phyloP scores from a whole-genome alignment of 495 filamentous ascomycete genomes.

The Jackrogersella minutella region DNA sequence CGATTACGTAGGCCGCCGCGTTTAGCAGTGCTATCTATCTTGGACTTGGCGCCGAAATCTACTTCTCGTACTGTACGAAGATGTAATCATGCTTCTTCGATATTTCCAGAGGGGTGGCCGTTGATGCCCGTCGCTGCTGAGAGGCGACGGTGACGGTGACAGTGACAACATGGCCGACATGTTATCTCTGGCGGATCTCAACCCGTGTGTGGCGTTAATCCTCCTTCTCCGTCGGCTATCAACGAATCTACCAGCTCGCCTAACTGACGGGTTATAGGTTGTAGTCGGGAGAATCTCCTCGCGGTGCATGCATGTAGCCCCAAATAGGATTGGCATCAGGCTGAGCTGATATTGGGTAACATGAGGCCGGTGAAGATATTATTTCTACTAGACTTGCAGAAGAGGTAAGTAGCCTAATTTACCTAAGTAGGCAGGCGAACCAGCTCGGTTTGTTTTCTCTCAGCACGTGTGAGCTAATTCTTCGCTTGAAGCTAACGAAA shows the following conservation, averaged over 20 bases:
- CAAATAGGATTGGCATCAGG: constrained; percentile 9
- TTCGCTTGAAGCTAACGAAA: constrained; percentile 14
- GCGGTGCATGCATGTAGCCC: constrained; percentile 21
- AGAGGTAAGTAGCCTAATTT: not conserved
- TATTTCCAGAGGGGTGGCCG: constrained; percentile 16
- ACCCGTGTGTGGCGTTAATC: not conserved
- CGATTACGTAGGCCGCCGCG: constrained; percentile 28
- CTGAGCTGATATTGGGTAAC: constrained; percentile 18
- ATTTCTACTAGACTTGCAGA: not conserved
- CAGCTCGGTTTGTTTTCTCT: constrained; percentile 21
- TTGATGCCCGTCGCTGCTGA: not conserved
- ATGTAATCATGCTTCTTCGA: constrained; percentile 33
- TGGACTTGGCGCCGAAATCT: constrained; percentile 4
- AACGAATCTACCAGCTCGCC: constrained; percentile 20
- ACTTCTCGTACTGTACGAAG: constrained; percentile 28
- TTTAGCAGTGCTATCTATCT: constrained; percentile 33
- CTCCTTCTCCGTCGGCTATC: not conserved
- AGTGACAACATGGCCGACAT: not conserved
- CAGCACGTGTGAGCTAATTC: constrained; percentile 21
- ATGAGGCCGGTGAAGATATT: constrained; percentile 24
- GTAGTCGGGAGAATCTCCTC: constrained; percentile 24
- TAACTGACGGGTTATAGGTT: no score
- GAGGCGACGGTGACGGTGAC: not conserved
- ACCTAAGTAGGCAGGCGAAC: constrained; percentile 6
- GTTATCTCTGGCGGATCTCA: constrained; percentile 3